Base-by-base conservation (phyloP, 2,329 filamentous ascomycete species). In the Ambrosiella beaveri region DNA sequence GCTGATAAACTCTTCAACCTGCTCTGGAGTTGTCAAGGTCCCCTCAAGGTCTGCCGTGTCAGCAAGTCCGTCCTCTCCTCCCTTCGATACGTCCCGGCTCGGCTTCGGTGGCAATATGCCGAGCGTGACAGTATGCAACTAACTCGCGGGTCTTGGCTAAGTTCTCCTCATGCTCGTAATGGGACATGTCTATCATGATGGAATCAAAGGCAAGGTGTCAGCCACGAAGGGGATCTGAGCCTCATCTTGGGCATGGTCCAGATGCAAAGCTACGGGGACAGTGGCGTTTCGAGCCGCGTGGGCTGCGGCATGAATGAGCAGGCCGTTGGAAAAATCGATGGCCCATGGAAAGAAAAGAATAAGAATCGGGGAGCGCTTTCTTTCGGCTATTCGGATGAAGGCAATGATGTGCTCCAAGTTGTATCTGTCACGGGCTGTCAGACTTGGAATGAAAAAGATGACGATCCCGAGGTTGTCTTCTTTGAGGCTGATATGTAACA, bases 141-240 rank as follows among this genome's bases (percentile, higher is more conserved):
- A 85, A 68, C 59, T 84, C 78, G 57, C 72, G 73, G 13, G 82
- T 86, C 65, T 76, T 73, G 1, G 73, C 71, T 41, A 88, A 71
- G 65, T 88, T 88, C 69, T 86, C 82, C 57, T 76, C 81, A 63
- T 81, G 81, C 63, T 85, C 82, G 65, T 84, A 80, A 66, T 87
- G 84, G 59, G 75, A 80, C 83, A 88, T 88, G 68, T 88, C 85
- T 0, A 87, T 79, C 84, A 88, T 87, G 66, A 88, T 86, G 57
- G 74, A 77, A 66, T 87, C 84, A 62, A 86, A 0, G 73, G 74
- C 41, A 80, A 70, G 1, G 72, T 70, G 60, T 76, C 73, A 0
- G 79, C 79, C 0, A 80, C 80, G 0, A 69, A 70, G 4, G 74
- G 74, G 61, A 85, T 81, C 49, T 80, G 74, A 58, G 75, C 75